phyloP scores from a whole-genome alignment of 495 filamentous ascomycete genomes.

The Emericellopsis terricola region DNA sequence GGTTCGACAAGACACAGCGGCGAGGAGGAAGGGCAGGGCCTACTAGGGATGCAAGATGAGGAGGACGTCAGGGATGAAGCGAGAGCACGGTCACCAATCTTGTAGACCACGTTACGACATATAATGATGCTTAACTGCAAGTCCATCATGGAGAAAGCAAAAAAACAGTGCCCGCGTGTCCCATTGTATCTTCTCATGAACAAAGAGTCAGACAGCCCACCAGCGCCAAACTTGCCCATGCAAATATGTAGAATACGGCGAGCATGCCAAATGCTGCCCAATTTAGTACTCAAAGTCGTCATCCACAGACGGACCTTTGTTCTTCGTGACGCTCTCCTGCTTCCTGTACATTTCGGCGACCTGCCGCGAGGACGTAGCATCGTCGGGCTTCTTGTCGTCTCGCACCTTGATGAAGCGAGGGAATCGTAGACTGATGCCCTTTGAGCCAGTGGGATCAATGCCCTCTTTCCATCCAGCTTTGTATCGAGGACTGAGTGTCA shows the following conservation, averaged over 20 bases:
- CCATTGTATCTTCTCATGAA: too few relatives aligned
- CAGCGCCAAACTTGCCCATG: too few relatives aligned
- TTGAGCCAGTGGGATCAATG: slow-evolving; percentile 49
- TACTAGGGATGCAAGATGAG: neutral
- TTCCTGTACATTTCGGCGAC: slow-evolving; percentile 94
- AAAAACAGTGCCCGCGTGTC: too few relatives aligned
- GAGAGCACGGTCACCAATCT: too few relatives aligned
- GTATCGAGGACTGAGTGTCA: slow-evolving; percentile 84
- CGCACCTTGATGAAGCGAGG: slow-evolving; percentile 77
- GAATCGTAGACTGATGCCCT: slow-evolving; percentile 79
- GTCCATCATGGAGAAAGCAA: too few relatives aligned
- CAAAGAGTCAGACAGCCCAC: too few relatives aligned
- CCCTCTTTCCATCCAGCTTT: slow-evolving; percentile 54
- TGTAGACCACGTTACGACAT: too few relatives aligned
- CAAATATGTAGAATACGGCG: too few relatives aligned
- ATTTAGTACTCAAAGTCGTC: slow-evolving; percentile 98
- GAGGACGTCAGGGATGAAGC: slow-evolving; percentile 1
- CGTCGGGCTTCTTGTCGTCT: slow-evolving; percentile 87
- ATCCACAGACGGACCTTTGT: slow-evolving; percentile 67
- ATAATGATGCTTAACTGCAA: too few relatives aligned
- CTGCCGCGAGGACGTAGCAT: slow-evolving; percentile 66
- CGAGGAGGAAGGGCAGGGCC: slow-evolving; percentile 5
- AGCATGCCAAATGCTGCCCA: too few relatives aligned
- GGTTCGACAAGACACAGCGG: slow-evolving; percentile 2
- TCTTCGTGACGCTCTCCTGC: slow-evolving; percentile 70